Base-by-base conservation (phyloP, 2,329 filamentous ascomycete species). In the Fusarium brachygibbosum region DNA sequence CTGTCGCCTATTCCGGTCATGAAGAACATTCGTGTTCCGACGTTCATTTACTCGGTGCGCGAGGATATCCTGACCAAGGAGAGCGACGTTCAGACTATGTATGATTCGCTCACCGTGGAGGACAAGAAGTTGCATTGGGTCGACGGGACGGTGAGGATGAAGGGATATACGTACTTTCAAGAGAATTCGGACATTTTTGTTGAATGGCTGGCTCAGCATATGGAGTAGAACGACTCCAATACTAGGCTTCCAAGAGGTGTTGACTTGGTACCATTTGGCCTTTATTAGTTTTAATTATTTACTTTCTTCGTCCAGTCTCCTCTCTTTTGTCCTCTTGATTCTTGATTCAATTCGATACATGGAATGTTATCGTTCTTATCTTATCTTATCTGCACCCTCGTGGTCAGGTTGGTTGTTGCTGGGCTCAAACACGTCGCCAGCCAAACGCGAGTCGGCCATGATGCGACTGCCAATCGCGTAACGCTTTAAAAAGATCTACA, bases 151-250 rank as follows among this genome's bases (percentile, higher is more conserved):
- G 23, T 41, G 4, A 25, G 54, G 2, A 34, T 41, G n/a, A 58
- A 58, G 23, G 54, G 54, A 10, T 58, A 58, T 19, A 58, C 46
- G 0, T 11, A 58, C 6, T 58, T 58, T 14, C 54, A 58, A 11
- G 37, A 58, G 4, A 53, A 53, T 4, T 17, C 54, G 0, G 9
- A 42, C 1, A 21, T 53, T 2, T 58, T 58, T 21, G 9, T 58
- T 16, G 54, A 58, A 5, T 58, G 54, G 54, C 11, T 58, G 12
- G 46, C 21, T 29, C 14, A n/a, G 11, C 48, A 52, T 14, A 58
- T 58, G 54, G 23, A 21, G 21, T 58, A 56, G 10, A 25, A 4
- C 6, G 23, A 25, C 23, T 25, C 23, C 23, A 25, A 5, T 25
- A 25, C 23, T 25, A 25, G 23, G 23, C 23, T 25, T 25, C 23